Percentiles rank a stretch among this genome's conserved stretches.
phyloP scores from a whole-genome alignment of 1,284 basidiomycete genomes.

The Trichosporon ovoides region DNA sequence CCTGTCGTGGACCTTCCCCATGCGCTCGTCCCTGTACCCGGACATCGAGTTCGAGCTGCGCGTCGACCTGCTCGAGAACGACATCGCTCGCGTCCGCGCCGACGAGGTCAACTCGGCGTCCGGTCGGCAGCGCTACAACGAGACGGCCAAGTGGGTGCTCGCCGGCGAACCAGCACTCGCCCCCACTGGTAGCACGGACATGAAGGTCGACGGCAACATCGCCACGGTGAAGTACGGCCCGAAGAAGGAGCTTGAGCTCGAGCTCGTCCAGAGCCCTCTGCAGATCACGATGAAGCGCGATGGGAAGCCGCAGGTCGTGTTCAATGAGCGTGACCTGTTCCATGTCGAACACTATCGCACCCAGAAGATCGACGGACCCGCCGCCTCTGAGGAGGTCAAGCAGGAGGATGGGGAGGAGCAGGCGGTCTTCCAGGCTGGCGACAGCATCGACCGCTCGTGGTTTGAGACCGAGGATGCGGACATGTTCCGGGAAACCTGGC shows the following conservation, averaged over 20 bases:
- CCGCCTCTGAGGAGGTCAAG: slow-evolving; percentile 35
- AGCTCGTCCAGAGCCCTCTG: slow-evolving; percentile 69
- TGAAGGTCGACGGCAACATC: slow-evolving; percentile 43
- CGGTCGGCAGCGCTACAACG: slow-evolving; percentile 75
- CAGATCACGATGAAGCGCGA: slow-evolving; percentile 64
- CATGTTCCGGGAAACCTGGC: slow-evolving; percentile 86
- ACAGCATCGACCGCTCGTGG: slow-evolving; percentile 62
- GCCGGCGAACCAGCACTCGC: slow-evolving; percentile 56
- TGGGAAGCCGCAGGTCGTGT: slow-evolving; percentile 74
- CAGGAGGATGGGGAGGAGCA: slow-evolving; percentile 52
- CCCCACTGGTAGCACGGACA: slow-evolving; percentile 54
- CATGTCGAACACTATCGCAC: slow-evolving; percentile 96
- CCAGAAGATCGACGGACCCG: slow-evolving; percentile 52
- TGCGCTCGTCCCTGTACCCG: slow-evolving; percentile 75
- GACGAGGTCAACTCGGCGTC: slow-evolving; percentile 66
- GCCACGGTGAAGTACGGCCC: slow-evolving; percentile 36
- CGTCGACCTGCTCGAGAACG: slow-evolving; percentile 70
- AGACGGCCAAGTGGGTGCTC: slow-evolving; percentile 78
- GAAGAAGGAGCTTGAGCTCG: slow-evolving; percentile 43
- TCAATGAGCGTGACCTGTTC: slow-evolving; percentile 84
- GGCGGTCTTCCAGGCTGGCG: slow-evolving; percentile 53
- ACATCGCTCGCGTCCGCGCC: slow-evolving; percentile 74
- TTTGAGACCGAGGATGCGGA: slow-evolving; percentile 78
- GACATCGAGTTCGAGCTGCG: slow-evolving; percentile 72
- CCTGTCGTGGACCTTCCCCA: slow-evolving; percentile 55